A percentile compares a stretch with the other conserved stretches of the same genome.
Conservation (phyloP, 345 rosid species). For the Acer yangbiense region DNA sequence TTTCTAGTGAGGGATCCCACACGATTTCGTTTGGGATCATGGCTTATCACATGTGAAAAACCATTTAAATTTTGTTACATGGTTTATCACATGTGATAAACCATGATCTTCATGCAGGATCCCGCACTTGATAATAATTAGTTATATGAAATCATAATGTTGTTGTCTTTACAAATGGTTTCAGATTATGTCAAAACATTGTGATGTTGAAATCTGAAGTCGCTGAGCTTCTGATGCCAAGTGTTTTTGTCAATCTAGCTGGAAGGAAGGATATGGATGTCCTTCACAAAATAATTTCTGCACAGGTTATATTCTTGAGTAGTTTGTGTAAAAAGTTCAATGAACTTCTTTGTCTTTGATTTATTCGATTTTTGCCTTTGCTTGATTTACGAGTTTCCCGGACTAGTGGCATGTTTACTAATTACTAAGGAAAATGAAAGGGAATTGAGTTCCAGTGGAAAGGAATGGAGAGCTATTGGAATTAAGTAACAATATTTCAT, state of each 20-base stretch:
- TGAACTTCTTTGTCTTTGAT: neutral
- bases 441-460: neutral
- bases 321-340: neutral
- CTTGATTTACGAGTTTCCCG: neutral
- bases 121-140: too few species aligned
- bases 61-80: too few species aligned
- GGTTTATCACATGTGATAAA: too few species aligned
- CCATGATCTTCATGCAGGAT: too few species aligned
- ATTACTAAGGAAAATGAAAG: neutral
- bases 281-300: conserved; percentile 61
- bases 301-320: conserved; percentile 52
- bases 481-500: neutral
- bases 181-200: conserved; percentile 88
- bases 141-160: conserved; percentile 5
- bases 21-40: too few species aligned
- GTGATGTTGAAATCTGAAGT: conserved; percentile 80
- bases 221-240: conserved; percentile 84
- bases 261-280: conserved; percentile 53
- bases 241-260: conserved; percentile 74
- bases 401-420: neutral
- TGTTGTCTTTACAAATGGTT: conserved; percentile 20
- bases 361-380: neutral
- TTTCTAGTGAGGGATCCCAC: too few species aligned
- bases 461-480: neutral
- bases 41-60: too few species aligned